Evolutionary conservation across 495 filamentous ascomycete species (phyloP).

Genomic region (Lichina pygmaea): DNA sequence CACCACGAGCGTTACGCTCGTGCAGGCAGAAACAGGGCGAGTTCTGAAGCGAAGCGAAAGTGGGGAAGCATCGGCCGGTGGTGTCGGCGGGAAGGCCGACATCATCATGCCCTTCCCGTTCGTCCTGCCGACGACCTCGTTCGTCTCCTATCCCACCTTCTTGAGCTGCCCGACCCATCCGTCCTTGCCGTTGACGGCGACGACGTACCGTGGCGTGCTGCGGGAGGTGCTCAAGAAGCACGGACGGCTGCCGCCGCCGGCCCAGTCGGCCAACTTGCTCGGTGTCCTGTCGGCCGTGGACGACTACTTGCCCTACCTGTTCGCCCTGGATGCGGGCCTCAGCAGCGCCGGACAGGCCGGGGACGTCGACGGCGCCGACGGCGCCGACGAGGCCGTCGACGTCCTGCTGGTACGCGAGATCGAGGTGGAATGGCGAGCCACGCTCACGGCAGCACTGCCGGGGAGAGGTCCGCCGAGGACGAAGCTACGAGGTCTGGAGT

Average conservation of each 20-base stretch:
- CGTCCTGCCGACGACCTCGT: constrained; percentile 57
- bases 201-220: constrained; percentile 52
- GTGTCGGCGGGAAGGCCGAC: background rate
- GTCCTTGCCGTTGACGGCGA: constrained; percentile 49
- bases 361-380: constrained; percentile 1
- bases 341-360: constrained; percentile 11
- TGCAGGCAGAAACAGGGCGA: too few relatives aligned
- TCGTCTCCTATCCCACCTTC: constrained; percentile 46
- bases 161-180: constrained; percentile 43
- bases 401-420: constrained; percentile 30
- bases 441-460: constrained; percentile 27
- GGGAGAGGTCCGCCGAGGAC: constrained; percentile 32
- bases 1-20: too few relatives aligned
- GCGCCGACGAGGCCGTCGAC: constrained; percentile 22
- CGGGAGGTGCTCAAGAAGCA: constrained; percentile 53
- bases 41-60: too few relatives aligned
- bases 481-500: constrained; percentile 47
- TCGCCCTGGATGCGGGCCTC: constrained; percentile 45
- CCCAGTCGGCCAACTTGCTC: constrained; percentile 36
- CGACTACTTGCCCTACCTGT: constrained; percentile 54
- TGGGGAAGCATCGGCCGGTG: too few relatives aligned
- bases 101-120: constrained; percentile 60
- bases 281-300: constrained; percentile 37
- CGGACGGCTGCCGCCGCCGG: constrained; percentile 43
- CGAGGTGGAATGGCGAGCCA: constrained; percentile 59